A percentile compares a stretch with the other conserved stretches of the same genome.
Evolutionary conservation across 805 yeast genomes (phyloP).

Genomic region (Nakazawaea ernobii): DNA sequence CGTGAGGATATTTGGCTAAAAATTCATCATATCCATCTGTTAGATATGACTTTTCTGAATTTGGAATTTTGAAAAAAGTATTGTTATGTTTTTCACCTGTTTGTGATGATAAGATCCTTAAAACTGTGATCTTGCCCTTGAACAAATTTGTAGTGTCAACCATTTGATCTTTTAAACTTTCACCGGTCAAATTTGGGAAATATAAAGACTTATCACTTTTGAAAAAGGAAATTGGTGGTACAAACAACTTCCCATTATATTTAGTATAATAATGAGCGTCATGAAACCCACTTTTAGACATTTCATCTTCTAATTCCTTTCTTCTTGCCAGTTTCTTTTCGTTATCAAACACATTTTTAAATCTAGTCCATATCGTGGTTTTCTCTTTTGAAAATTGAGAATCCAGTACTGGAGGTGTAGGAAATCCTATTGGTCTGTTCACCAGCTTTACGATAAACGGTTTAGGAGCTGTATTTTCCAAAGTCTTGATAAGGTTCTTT

Average conservation of each 20-base stretch:
- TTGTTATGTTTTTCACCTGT: slow-evolving; percentile 66
- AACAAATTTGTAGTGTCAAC: slow-evolving; percentile 31
- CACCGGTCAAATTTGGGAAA: slow-evolving; percentile 72
- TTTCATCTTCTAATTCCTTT: slow-evolving; percentile 53
- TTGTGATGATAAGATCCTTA: slow-evolving; percentile 60
- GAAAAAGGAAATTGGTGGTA: slow-evolving; percentile 78
- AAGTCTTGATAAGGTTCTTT: slow-evolving; percentile 6
- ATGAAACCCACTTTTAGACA: slow-evolving; percentile 62
- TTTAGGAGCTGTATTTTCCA: slow-evolving; percentile 13
- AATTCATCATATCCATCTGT: slow-evolving; percentile 36
- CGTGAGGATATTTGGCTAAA: slow-evolving; percentile 35
- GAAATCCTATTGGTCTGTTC: slow-evolving; percentile 12
- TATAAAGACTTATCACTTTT: slow-evolving; percentile 63
- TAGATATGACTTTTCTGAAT: slow-evolving; percentile 35
- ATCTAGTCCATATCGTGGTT: slow-evolving; percentile 15
- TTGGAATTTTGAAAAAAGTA: slow-evolving; percentile 47
- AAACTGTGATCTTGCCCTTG: slow-evolving; percentile 50
- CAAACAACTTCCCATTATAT: slow-evolving; percentile 80
- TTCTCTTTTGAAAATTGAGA: neutral
- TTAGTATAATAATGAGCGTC: slow-evolving; percentile 60
- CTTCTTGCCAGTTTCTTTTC: slow-evolving; percentile 43
- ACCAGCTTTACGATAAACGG: slow-evolving; percentile 13
- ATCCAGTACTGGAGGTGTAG: slow-evolving; percentile 4
- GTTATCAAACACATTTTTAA: slow-evolving; percentile 40
- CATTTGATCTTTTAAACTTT: slow-evolving; percentile 22